These are phyloP conservation scores for Lachnellula arida DNA, from an alignment of 2,329 filamentous ascomycete species.

Conservation along the genomic window DNA sequence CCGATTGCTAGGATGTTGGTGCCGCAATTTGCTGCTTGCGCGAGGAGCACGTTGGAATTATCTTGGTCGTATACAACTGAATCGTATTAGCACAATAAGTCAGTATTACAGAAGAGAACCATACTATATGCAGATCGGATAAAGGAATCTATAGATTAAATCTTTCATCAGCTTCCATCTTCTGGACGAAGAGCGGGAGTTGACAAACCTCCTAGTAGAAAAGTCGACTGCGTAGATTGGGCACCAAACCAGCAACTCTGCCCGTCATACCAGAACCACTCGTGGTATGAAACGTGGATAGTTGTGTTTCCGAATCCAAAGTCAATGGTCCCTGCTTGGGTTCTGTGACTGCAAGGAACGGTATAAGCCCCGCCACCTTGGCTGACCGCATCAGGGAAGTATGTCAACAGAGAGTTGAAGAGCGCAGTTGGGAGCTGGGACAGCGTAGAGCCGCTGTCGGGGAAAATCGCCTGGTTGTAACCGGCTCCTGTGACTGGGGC, in stretches of 20 bases:
- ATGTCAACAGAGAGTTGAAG: slow-evolving; percentile 6
- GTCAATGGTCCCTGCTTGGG: slow-evolving; percentile 9
- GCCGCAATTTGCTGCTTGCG: slow-evolving; percentile 15
- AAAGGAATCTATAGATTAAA: slow-evolving; percentile 8
- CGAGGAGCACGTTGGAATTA: slow-evolving; percentile 16
- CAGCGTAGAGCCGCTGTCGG: slow-evolving; percentile 15
- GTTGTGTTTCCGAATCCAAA: slow-evolving; percentile 14
- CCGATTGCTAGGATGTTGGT: slow-evolving; percentile 15
- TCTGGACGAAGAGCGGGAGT: not conserved
- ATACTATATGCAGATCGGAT: slow-evolving; percentile 14
- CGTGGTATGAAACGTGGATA: slow-evolving; percentile 15
- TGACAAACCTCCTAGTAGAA: slow-evolving; percentile 4
- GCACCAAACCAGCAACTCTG: slow-evolving; percentile 6
- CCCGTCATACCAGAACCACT: slow-evolving; percentile 17
- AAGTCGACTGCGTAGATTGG: not conserved
- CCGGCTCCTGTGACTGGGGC: not conserved
- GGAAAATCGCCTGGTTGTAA: slow-evolving; percentile 10
- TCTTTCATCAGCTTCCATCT: not conserved
- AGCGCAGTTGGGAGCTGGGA: slow-evolving; percentile 11
- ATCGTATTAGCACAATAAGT: not conserved
- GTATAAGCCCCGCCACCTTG: slow-evolving; percentile 11
- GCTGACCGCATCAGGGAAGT: slow-evolving; percentile 11
- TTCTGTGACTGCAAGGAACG: slow-evolving; percentile 7
- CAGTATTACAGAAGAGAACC: not conserved
- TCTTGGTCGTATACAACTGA: slow-evolving; percentile 22